Base-by-base conservation (phyloP, 2,329 filamentous ascomycete genomes). In the Penicillium sp. region DNA sequence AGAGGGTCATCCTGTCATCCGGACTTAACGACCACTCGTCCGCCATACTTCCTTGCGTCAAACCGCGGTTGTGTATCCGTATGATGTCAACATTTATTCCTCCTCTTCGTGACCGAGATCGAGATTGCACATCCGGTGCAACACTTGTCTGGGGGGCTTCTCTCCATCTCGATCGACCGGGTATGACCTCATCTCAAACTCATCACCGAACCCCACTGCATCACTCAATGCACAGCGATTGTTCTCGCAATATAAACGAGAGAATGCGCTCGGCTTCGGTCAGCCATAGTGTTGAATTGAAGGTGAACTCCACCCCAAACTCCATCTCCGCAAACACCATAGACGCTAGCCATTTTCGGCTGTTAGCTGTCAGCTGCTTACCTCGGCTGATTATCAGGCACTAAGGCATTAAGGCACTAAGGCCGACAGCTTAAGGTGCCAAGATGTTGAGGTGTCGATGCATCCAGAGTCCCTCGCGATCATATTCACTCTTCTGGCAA, bases 1-100 rank as follows among this genome's bases (percentile, higher is more conserved):
- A 43, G 5, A 39, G 40, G 1, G 18, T 32, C 24, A 31, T 44
- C 13, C 13, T 51, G 40, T 42, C 22, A 43, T 40, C 47, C 37
- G 44, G 43, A 50, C 29, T 39, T 40, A 47, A 40, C 18, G 24
- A 28, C 6, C 1, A 10, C 10, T 37, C 29, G 14, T 22, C 35
- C 42, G 31, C 31, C 9, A 32, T 11, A 4, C 4, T 32, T 32
- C 14, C 11, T 18, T 14, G 31, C 9, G 3, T 11, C 16, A 18
- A 34, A 14, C 14, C 31, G 10, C 31, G 31, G 16, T 34, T 34
- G 31, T 6, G 9, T 10, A 11, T 18, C 14, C 7, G 6, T 10
- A 11, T 27, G 22, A 28, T 28, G 22, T 40, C 37, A 26, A 40
- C n/a, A 18, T 18, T 18, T 16, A 32, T 16, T 9, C 14, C n/a